Evolutionary conservation across 441 rosid genomes (phyloP).

Genomic region (Arabidopsis hybrid): DNA sequence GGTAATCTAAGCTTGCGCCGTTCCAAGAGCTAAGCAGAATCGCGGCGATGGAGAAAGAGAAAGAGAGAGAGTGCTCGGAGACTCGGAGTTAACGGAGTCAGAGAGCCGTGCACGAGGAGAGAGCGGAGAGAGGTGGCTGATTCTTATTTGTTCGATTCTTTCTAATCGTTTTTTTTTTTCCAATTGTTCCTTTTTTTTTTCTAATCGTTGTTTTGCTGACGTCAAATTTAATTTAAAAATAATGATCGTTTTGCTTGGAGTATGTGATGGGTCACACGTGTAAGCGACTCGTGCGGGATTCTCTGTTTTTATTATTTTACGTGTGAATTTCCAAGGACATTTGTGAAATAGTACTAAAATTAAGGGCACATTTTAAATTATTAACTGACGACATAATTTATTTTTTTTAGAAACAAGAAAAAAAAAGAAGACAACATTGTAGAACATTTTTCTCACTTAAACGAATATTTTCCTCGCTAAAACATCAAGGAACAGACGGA

Average conservation of each 20-base stretch:
- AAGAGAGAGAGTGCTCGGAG: conserved; percentile 24
- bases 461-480: not conserved
- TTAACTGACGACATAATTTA: not conserved
- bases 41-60: conserved; percentile 7
- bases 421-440: not conserved
- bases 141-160: conserved; percentile 10
- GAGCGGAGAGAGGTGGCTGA: conserved; percentile 33
- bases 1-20: conserved; percentile 30
- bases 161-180: not conserved
- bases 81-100: conserved; percentile 34
- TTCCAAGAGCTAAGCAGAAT: conserved; percentile 20
- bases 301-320: no score
- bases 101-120: conserved; percentile 28
- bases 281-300: conserved; percentile 16
- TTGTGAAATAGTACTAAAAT: no score
- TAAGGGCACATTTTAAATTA: not conserved
- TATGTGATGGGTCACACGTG: conserved; percentile 28
- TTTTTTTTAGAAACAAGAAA: no score
- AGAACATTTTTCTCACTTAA: no score
- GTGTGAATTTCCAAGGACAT: no score
- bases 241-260: conserved; percentile 10
- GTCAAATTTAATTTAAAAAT: conserved; percentile 19
- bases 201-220: conserved; percentile 30
- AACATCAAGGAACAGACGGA: no score
- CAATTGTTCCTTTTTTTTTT: not conserved